A percentile compares a stretch with the other conserved stretches of the same genome.
Conservation (phyloP, 768 basidiomycete genomes). For the Pleurotus tuber-regium region DNA sequence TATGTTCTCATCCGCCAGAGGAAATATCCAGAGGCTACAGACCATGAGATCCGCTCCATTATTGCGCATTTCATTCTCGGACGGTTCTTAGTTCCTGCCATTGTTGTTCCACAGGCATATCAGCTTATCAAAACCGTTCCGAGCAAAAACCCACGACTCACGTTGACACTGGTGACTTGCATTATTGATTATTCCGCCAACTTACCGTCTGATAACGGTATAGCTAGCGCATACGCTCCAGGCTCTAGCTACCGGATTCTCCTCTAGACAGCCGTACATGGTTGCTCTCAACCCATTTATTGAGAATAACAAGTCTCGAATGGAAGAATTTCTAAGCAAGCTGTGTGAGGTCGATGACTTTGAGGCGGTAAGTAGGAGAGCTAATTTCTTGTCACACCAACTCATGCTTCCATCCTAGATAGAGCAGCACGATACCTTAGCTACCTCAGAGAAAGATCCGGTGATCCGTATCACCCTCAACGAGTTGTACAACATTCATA, state of each 20-base stretch:
- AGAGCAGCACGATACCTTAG: constrained; percentile 99
- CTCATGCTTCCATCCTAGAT: constrained; percentile 52
- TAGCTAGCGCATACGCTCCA: constrained; percentile 99
- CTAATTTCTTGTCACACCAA: constrained; percentile 6
- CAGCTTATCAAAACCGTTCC: constrained; percentile 99
- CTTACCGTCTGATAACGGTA: constrained; percentile 2
- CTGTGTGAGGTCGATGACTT: constrained; percentile 99
- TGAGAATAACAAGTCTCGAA: constrained; percentile 96
- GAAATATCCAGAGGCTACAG: constrained; percentile 98
- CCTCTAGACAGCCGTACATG: constrained; percentile 98
- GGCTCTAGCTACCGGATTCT: constrained; percentile 98
- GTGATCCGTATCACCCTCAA: constrained; percentile 98
- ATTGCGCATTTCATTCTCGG: constrained; percentile 99
- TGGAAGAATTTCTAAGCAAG: constrained; percentile 95
- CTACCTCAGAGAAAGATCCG: constrained; percentile 99
- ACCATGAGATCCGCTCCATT: constrained; percentile 96
- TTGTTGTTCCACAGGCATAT: constrained; percentile 98
- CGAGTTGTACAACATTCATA: constrained; percentile 98
- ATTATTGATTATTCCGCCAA: constrained; percentile 5
- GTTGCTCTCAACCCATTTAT: constrained; percentile 98
- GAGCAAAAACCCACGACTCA: constrained; percentile 95
- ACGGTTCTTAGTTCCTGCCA: constrained; percentile 98
- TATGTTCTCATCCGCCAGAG: constrained; percentile 49
- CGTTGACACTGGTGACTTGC: constrained; percentile 78
- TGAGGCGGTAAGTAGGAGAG: constrained; percentile 95